Evolutionary conservation across 2,329 filamentous ascomycete genomes (phyloP), one percentile per base, ranked within the genome.

Genomic region (Drechslerella dactyloides): DNA sequence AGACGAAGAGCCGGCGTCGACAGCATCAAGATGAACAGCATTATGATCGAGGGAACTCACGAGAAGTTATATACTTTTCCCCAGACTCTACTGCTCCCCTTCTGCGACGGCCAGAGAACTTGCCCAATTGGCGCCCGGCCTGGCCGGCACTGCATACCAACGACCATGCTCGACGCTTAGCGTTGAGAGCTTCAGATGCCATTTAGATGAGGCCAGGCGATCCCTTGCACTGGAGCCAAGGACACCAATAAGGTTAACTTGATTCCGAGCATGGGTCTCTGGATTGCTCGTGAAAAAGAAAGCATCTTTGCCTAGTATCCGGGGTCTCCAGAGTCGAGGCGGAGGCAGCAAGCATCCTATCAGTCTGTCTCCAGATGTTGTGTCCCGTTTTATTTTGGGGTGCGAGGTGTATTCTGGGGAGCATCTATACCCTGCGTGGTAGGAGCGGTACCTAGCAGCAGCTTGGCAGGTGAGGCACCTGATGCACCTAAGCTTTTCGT

Each of bases 161-260:
- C 44, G 56, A 59, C 66, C 59, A 64, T 63, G 59, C 23, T 62
- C 58, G 57, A 53, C 19, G 46, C 44, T 33, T 59, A 59, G 58
- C 37, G 46, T 70, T 61, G 50, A 46, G 27, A 65, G 60, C 60
- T 72, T 65, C 42, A 61, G 60, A 72, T 57, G 51, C 55, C 44
- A 56, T 61, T 65, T 56, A 44, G 51, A 63, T 55, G 27, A 59
- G 42, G 58, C 59, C 54, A 57, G 55, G 60, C 60, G 56, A 60
- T 56, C 60, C 44, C 55, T 50, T 61, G 44, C 27, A n/a, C n/a
- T 35, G 55, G 56, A 51, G 19, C 48, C 60, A 59, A 60, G 65
- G 56, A 50, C 60, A 65, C 60, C 44, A 60, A 65, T 72, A 65
- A 65, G 68, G 68, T 72, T 70, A 70, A 63, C 54, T 72, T 55